Evolutionary conservation across 805 yeast species (phyloP), one percentile per base, ranked within the genome.

Genomic region (Grigorovia humatica): DNA sequence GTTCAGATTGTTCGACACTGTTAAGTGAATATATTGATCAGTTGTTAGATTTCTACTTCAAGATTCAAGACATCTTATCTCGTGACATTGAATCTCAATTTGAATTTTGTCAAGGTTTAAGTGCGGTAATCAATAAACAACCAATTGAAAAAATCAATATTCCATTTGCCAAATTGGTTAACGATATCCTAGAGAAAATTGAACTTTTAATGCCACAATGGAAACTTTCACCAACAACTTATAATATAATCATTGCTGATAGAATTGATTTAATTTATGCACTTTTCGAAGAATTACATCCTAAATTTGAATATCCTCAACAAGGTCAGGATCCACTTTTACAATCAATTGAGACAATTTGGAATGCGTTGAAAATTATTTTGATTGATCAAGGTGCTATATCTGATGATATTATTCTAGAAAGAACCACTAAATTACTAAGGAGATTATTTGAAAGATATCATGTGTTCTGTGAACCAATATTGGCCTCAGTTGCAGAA

Each of bases 101-200:
- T 62, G 95, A 90, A 63, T 77, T 90, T 48, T 81, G 90, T 17
- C 95, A 90, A 65, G 99, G 98, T 41, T 75, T 93, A 54, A 90
- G 95, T 5, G 87, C 88, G 56, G 85, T 93, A 44, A 74, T 93
- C 48, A 75, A 76, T 48, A 80, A 82, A 48, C 82, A 81, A 54
- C 75, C 80, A 7, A 70, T 70, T 23, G 79, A 75, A 13, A 75
- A 75, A 51, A 69, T 84, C 1, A 70, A 83, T 2, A 73, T 75
- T 50, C 75, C 81, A 71, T 87, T 90, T 61, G 74, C 87, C 66
- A 74, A 74, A 45, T 86, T 95, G 11, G 76, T 87, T 7, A 64
- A 85, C 44, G 75, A 74, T 20, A 74, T 70, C 51, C 66, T 82
- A 40, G 59, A 68, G 32, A 59, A 54, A 32, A 51, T 63, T 11